Conservation (phyloP, 1,284 basidiomycete species). For the Melanopsichium pennsylvanicum region DNA sequence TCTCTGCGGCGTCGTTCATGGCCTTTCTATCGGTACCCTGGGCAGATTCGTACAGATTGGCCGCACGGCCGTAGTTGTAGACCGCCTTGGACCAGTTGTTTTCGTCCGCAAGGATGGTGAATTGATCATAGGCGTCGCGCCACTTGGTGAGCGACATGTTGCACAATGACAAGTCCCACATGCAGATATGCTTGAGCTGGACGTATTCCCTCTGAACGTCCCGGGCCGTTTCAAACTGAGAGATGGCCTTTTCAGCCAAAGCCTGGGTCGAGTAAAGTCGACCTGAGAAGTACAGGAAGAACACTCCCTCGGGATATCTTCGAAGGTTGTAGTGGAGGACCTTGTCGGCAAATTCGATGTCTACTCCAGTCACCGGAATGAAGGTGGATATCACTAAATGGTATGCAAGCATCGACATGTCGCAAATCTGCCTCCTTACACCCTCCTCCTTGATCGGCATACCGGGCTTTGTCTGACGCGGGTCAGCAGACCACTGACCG, state of each 20-base stretch:
- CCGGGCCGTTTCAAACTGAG: constrained; percentile 56
- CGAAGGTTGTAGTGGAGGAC: constrained; percentile 62
- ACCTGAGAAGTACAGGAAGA: constrained; percentile 66
- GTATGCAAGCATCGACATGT: constrained; percentile 63
- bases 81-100: constrained; percentile 65
- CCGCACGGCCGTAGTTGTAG: constrained; percentile 61
- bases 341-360: constrained; percentile 63
- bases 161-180: constrained; percentile 64
- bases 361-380: constrained; percentile 62
- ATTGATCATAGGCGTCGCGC: constrained; percentile 52
- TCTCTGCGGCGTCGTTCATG: constrained; percentile 40
- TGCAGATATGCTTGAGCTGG: constrained; percentile 64
- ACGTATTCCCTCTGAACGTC: constrained; percentile 64
- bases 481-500: constrained; percentile 50
- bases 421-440: constrained; percentile 55
- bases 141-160: constrained; percentile 59
- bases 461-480: constrained; percentile 39
- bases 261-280: constrained; percentile 64
- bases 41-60: constrained; percentile 51
- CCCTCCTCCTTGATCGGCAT: constrained; percentile 46
- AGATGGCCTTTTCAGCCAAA: constrained; percentile 54
- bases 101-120: constrained; percentile 55
- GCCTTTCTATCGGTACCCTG: constrained; percentile 5
- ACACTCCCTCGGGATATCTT: constrained; percentile 62
- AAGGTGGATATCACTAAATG: constrained; percentile 64